A percentile compares a stretch with the other conserved stretches of the same genome.
Evolutionary conservation across 2,329 filamentous ascomycete species (phyloP).

Genomic region (Fusarium pseudonygamai): DNA sequence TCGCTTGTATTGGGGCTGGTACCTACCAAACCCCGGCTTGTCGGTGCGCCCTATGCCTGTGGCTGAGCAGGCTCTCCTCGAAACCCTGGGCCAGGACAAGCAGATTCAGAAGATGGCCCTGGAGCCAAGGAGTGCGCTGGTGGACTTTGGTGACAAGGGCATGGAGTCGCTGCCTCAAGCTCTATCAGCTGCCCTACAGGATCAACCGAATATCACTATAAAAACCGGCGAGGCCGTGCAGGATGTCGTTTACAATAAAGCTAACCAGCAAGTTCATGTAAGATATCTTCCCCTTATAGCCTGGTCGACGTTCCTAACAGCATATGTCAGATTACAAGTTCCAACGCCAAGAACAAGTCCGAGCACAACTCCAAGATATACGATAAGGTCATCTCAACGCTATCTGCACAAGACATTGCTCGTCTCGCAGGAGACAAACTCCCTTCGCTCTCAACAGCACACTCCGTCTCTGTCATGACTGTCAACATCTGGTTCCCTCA

Average conservation of each 20-base stretch:
- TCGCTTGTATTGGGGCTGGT: slow-evolving; percentile 45
- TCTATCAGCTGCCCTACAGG: slow-evolving; percentile 60
- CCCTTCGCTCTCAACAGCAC: slow-evolving; percentile 61
- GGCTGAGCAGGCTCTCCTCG: slow-evolving; percentile 45
- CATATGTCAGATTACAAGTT: slow-evolving; percentile 26
- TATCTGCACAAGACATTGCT: slow-evolving; percentile 60
- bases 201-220: slow-evolving; percentile 68
- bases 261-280: slow-evolving; percentile 55
- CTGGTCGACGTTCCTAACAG: background rate
- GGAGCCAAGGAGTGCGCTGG: slow-evolving; percentile 44
- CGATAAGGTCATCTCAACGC: slow-evolving; percentile 72
- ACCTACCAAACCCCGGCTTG: slow-evolving; percentile 41
- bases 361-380: slow-evolving; percentile 43
- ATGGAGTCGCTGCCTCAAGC: slow-evolving; percentile 68
- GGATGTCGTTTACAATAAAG: slow-evolving; percentile 53
- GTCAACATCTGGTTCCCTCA: slow-evolving; percentile 87
- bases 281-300: background rate
- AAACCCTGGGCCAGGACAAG: slow-evolving; percentile 41
- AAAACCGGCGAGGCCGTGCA: slow-evolving; percentile 59
- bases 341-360: background rate
- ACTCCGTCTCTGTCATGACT: slow-evolving; percentile 85
- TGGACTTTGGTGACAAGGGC: slow-evolving; percentile 61
- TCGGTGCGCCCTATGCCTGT: slow-evolving; percentile 55
- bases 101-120: slow-evolving; percentile 46
- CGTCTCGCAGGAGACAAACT: slow-evolving; percentile 51